A percentile compares a stretch with the other conserved stretches of the same genome.
These are phyloP conservation scores for Pseudogymnoascus sp. DNA, from an alignment of 2,329 filamentous ascomycete species.

Conservation along the genomic window DNA sequence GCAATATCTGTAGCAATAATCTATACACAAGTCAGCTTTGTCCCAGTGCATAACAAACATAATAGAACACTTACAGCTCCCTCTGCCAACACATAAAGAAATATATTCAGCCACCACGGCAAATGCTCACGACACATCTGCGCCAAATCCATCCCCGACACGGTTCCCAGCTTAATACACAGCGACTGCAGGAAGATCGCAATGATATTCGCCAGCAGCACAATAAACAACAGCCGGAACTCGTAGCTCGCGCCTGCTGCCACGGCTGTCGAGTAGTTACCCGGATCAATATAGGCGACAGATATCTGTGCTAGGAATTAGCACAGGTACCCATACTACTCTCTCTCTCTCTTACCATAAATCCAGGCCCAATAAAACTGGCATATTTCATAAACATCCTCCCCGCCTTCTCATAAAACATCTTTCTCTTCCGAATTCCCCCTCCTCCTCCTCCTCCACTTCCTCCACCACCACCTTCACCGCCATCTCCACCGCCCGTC, in stretches of 20 bases:
- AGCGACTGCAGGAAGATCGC: constrained; percentile 50
- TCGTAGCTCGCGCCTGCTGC: constrained; percentile 46
- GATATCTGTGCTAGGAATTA: constrained; percentile 20
- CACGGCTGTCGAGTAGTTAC: constrained; percentile 51
- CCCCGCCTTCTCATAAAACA: constrained; percentile 12
- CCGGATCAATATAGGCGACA: constrained; percentile 35
- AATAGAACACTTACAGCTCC: constrained; percentile 27
- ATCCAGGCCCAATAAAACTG: constrained; percentile 47
- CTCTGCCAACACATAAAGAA: constrained; percentile 45
- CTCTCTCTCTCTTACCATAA: constrained; percentile 28
- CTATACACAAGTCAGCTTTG: background rate
- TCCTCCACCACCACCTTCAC: background rate
- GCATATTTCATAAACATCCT: constrained; percentile 34
- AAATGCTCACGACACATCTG: constrained; percentile 43
- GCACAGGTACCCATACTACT: constrained; percentile 23
- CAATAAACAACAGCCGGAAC: constrained; percentile 47
- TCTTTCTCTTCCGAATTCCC: background rate
- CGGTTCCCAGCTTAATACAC: constrained; percentile 42
- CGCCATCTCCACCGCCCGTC: background rate
- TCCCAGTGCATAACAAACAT: background rate
- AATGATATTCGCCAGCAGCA: constrained; percentile 49
- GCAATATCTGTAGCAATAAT: constrained; percentile 48
- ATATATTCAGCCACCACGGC: constrained; percentile 43
- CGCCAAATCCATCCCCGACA: constrained; percentile 43
- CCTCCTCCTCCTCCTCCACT: background rate